A percentile compares a stretch with the other conserved stretches of the same genome.
phyloP scores from a whole-genome alignment of 768 basidiomycete species.

The Rhodotorula paludigena region DNA sequence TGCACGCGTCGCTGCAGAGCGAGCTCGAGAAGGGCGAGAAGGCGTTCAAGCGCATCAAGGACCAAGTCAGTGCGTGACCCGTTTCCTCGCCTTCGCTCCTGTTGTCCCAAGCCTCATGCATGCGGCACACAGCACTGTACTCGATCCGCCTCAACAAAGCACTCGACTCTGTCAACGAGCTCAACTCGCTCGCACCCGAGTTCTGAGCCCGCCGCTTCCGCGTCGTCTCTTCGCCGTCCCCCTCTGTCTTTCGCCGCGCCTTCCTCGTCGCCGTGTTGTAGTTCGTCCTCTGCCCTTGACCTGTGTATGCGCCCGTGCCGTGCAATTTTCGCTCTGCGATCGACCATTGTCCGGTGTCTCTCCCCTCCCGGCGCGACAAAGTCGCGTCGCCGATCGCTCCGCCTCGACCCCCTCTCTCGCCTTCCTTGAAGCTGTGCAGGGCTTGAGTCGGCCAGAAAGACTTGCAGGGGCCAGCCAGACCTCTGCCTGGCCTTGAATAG shows the following conservation, averaged over 20 bases:
- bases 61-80: slow-evolving; percentile 24
- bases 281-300: too few relatives aligned
- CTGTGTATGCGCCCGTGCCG: too few relatives aligned
- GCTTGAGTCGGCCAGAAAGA: too few relatives aligned
- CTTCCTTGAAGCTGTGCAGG: too few relatives aligned
- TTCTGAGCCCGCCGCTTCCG: background rate
- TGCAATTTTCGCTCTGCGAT: too few relatives aligned
- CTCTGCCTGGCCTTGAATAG: too few relatives aligned
- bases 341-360: too few relatives aligned
- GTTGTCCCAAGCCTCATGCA: too few relatives aligned
- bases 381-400: too few relatives aligned
- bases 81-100: background rate
- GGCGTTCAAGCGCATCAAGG: slow-evolving; percentile 36
- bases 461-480: too few relatives aligned
- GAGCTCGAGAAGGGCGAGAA: slow-evolving; percentile 37
- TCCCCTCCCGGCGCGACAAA: too few relatives aligned
- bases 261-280: background rate
- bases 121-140: slow-evolving; percentile 12
- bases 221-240: background rate
- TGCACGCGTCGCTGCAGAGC: slow-evolving; percentile 15
- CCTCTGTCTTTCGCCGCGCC: background rate
- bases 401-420: too few relatives aligned
- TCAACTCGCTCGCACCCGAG: slow-evolving; percentile 11
- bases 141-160: slow-evolving; percentile 34
- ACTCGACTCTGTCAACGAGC: slow-evolving; percentile 35